Base-by-base conservation (phyloP, 768 basidiomycete species). In the Tylopilus rubrobrunneus region DNA sequence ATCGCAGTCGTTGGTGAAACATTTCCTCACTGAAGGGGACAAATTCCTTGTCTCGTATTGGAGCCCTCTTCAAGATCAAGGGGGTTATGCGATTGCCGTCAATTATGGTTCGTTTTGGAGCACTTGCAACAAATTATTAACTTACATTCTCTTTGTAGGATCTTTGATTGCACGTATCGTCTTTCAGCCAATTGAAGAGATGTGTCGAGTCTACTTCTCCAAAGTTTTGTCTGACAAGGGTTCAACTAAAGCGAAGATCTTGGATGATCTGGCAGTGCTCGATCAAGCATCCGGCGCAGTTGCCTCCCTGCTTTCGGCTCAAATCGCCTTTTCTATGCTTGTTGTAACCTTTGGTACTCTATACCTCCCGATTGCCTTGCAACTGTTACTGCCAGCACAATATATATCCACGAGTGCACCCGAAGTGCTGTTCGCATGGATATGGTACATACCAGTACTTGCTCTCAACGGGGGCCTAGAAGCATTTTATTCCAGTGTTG, bases 181-280 rank as follows among this genome's bases (percentile, higher is more conserved):
- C 25, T 96, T 98, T 66, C 96, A 98, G 61, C 97, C 97, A 0
- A 82, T 98, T 25, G 97, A 99, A 70, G 97, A 99, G 71, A 87
- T 90, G 1, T 81, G 87, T 2, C 85, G 95, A 1, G 77, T 98
- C 4, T 92, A 86, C 71, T 98, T 97, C 71, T 94, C 96, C 2
- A 86, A 76, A 49, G 78, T 74, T 54, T 76, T 74, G 56, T 81
- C 47, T 46, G 55, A 56, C 45, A 44, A 58, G 27, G 44, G 25
- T 19, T 39, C 47, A 5, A 21, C 48, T 7, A 48, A 47, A 7
- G 44, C 41, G 17, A 19, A 21, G 31, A 52, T 44, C 15, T 19
- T 51, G 7, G 21, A 5, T 39, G 50, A 58, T 21, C 25, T 40
- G 52, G 21, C 29, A 34, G 39, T 45, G 8, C 65, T 80, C 19